Percentiles rank a stretch among this genome's conserved stretches.
Conservation (phyloP, 2,329 filamentous ascomycete species). For the Didymella exigua region DNA sequence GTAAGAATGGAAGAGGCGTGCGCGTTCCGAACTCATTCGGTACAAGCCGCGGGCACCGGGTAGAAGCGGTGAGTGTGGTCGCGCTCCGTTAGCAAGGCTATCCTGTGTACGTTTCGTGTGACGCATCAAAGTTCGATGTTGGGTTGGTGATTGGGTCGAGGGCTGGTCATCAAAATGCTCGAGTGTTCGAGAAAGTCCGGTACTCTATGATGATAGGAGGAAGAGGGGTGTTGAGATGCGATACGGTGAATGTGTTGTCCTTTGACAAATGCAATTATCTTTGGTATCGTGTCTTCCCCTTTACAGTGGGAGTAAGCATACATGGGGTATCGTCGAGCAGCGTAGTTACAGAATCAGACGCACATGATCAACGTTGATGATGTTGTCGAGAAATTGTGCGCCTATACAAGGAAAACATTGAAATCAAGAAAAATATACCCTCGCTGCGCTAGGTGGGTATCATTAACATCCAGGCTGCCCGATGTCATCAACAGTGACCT, state of each 20-base stretch:
- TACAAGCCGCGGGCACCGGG: slow-evolving; percentile 7
- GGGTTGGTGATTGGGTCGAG: neutral
- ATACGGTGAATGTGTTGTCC: neutral
- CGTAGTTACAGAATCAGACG: slow-evolving; percentile 4
- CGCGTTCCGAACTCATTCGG: slow-evolving; percentile 4
- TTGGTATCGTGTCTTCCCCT: neutral
- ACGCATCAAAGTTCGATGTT: slow-evolving; percentile 1
- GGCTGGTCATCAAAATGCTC: neutral
- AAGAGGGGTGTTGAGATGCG: neutral
- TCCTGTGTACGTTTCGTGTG: slow-evolving; percentile 5
- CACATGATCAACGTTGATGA: neutral
- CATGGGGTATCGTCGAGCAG: slow-evolving; percentile 11
- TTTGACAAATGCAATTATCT: slow-evolving; percentile 4
- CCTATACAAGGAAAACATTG: slow-evolving; percentile 1
- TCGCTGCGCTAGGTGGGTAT: slow-evolving; percentile 32
- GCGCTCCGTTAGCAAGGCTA: slow-evolving; percentile 12
- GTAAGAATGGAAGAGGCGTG: slow-evolving; percentile 1
- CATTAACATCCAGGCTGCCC: slow-evolving; percentile 3
- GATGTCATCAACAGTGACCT: slow-evolving; percentile 4
- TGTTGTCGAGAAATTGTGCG: neutral
- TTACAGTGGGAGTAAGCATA: slow-evolving; percentile 14
- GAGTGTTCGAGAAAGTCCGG: neutral
- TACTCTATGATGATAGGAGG: neutral
- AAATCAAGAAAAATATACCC: slow-evolving; percentile 13
- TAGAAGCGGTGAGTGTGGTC: slow-evolving; percentile 11